A percentile compares a stretch with the other conserved stretches of the same genome.
Conservation (phyloP, 164 flowering plant genomes). For the Santalum album region DNA sequence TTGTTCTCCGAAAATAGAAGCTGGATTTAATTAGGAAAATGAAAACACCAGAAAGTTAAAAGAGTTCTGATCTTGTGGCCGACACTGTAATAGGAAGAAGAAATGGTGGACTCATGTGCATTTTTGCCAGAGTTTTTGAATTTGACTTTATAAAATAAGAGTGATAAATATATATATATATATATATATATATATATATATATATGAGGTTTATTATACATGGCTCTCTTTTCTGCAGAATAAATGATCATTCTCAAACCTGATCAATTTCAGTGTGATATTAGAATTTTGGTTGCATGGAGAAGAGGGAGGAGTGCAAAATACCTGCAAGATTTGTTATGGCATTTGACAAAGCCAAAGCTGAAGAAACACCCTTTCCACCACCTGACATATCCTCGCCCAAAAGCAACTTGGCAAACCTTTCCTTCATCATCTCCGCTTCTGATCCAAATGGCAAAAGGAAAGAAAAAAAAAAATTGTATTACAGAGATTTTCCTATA, state of each 20-base stretch:
- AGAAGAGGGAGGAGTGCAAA: background rate
- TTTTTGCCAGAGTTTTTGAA: too few species aligned
- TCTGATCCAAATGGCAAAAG: conserved; percentile 46
- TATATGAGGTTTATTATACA: too few species aligned
- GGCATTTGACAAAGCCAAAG: conserved; percentile 92
- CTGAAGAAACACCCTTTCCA: conserved; percentile 89
- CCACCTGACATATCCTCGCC: conserved; percentile 99
- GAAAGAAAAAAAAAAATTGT: too few species aligned
- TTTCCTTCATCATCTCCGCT: conserved; percentile 69
- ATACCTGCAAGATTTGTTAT: conserved; percentile 86
- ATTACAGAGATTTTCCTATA: background rate
- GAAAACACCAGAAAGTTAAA: too few species aligned
- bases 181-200: too few species aligned
- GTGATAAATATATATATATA: too few species aligned
- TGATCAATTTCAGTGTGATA: background rate
- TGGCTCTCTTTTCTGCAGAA: too few species aligned
- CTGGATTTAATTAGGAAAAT: conserved; percentile 29
- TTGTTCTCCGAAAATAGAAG: conserved; percentile 84
- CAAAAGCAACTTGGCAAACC: conserved; percentile 73
- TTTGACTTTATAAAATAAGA: too few species aligned
- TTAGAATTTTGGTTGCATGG: background rate
- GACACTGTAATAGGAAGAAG: too few species aligned
- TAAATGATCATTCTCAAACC: too few species aligned
- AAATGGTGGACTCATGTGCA: too few species aligned
- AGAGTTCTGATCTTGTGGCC: too few species aligned